Evolutionary conservation across 306 rosid genomes (phyloP).

Genomic region (Betula pendula): DNA sequence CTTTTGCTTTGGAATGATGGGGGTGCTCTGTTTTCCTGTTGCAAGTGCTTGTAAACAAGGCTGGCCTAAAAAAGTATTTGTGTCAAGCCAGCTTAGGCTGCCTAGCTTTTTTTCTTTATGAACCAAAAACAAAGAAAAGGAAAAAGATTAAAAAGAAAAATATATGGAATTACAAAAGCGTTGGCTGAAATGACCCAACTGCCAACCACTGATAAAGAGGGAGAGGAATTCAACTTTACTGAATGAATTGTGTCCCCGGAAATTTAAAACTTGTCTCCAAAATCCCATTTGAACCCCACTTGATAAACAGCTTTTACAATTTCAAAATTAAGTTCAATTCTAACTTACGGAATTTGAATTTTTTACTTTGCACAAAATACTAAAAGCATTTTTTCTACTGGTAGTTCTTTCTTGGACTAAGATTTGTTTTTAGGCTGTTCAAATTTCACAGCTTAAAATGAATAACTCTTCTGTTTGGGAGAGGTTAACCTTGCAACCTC

Average conservation of each 20-base stretch:
- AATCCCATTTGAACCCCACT: slow-evolving; percentile 13
- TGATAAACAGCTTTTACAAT: neutral
- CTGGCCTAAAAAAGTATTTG: neutral
- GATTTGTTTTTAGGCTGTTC: no score
- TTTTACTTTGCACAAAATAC: neutral
- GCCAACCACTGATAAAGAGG: slow-evolving; percentile 62
- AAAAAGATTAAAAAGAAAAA: neutral
- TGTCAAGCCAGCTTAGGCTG: no score
- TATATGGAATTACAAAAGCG: slow-evolving; percentile 2
- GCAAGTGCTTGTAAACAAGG: slow-evolving; percentile 44
- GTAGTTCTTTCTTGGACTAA: no score
- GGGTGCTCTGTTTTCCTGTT: slow-evolving; percentile 43
- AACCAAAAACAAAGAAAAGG: slow-evolving; percentile 23
- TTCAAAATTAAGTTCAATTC: neutral
- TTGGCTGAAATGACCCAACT: slow-evolving; percentile 51
- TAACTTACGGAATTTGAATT: neutral
- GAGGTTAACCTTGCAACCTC: no score
- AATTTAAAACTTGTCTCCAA: slow-evolving; percentile 13
- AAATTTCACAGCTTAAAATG: no score
- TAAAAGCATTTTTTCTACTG: neutral
- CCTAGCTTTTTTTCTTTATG: slow-evolving; percentile 34
- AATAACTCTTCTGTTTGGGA: no score
- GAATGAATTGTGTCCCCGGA: slow-evolving; percentile 31
- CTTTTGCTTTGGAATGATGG: slow-evolving; percentile 64
- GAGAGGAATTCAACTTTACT: slow-evolving; percentile 33